These are phyloP conservation scores for Xerocomus amazonicus DNA, from an alignment of 1,284 basidiomycete species.

Conservation along the genomic window DNA sequence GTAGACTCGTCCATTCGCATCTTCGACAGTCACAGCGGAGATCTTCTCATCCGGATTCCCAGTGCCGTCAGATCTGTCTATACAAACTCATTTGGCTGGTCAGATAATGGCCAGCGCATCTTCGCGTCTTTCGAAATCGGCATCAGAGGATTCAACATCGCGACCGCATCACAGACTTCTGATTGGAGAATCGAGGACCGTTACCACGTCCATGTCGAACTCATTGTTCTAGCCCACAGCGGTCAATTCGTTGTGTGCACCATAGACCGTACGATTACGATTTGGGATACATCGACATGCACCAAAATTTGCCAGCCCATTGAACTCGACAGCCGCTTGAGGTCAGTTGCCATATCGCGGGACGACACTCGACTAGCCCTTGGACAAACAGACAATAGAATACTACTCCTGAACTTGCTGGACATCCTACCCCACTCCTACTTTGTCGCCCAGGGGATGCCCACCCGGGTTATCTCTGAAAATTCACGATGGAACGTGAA, in stretches of 20 bases:
- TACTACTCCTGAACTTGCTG: neutral
- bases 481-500: neutral
- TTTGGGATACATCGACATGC: slow-evolving; percentile 6
- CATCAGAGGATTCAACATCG: slow-evolving; percentile 1
- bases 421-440: slow-evolving; percentile 6
- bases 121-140: slow-evolving; percentile 2
- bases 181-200: neutral
- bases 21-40: slow-evolving; percentile 1
- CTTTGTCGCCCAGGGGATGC: neutral
- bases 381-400: slow-evolving; percentile 6
- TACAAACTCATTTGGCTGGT: slow-evolving; percentile 3
- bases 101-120: slow-evolving; percentile 3
- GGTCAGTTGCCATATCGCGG: neutral
- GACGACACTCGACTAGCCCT: slow-evolving; percentile 2
- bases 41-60: slow-evolving; percentile 1
- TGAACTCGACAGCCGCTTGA: slow-evolving; percentile 1
- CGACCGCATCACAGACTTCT: neutral
- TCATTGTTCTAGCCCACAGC: slow-evolving; percentile 1
- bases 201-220: neutral
- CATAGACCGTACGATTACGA: neutral
- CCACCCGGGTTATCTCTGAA: neutral
- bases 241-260: slow-evolving; percentile 5
- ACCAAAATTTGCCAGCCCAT: neutral
- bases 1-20: slow-evolving; percentile 1
- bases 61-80: neutral